Conservation (phyloP, 768 basidiomycete genomes). For the Boletus speciosus region DNA sequence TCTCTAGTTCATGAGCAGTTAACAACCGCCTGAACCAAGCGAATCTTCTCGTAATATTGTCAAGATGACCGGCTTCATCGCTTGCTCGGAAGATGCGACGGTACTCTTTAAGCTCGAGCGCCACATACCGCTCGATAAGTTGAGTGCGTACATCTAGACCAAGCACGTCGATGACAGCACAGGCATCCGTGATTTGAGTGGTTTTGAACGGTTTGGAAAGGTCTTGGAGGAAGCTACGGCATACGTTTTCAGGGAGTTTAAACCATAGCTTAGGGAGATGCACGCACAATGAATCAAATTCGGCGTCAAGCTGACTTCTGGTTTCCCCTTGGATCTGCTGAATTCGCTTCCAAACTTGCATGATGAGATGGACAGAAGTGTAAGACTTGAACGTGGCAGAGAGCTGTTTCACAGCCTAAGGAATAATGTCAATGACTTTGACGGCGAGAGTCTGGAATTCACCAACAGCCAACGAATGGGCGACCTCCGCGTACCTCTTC, state of each 20-base stretch:
- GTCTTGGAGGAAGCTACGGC: constrained; percentile 73
- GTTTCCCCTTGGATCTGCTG: constrained; percentile 81
- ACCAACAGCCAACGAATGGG: constrained; percentile 75
- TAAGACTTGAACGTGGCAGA: constrained; percentile 77
- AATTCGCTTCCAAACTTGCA: constrained; percentile 73
- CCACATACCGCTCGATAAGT: constrained; percentile 84
- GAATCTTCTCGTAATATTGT: constrained; percentile 89
- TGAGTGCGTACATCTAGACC: constrained; percentile 79
- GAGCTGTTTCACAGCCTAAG: constrained; percentile 85
- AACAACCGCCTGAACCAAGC: constrained; percentile 92
- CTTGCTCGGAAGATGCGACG: constrained; percentile 90
- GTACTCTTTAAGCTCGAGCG: constrained; percentile 91
- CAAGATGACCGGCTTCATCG: constrained; percentile 94
- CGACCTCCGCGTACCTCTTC: constrained; percentile 78
- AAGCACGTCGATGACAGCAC: constrained; percentile 84
- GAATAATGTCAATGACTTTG: background rate
- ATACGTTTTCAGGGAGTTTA: background rate
- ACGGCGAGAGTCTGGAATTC: constrained; percentile 13
- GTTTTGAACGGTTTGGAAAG: constrained; percentile 62
- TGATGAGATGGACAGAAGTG: constrained; percentile 70
- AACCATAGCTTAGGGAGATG: background rate
- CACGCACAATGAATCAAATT: constrained; percentile 91
- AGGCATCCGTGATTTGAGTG: constrained; percentile 72
- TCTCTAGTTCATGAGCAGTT: constrained; percentile 83
- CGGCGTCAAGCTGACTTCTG: constrained; percentile 75